A percentile compares a stretch with the other conserved stretches of the same genome.
phyloP scores from a whole-genome alignment of 2,329 filamentous ascomycete species.

The Aspergillus jensenii region DNA sequence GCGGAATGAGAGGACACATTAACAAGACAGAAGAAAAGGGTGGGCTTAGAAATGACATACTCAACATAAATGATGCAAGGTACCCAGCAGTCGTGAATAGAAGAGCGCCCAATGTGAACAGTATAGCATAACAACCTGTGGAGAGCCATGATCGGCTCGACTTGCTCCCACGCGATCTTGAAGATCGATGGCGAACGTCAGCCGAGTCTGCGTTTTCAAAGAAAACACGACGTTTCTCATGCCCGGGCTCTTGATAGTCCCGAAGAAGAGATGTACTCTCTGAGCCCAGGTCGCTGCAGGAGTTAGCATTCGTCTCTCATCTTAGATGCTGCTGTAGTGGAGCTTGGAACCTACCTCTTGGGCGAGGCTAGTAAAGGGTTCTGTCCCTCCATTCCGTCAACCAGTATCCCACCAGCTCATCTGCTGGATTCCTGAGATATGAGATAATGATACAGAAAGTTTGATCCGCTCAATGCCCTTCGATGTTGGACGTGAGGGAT shows the following conservation, averaged over 20 bases:
- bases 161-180: background rate
- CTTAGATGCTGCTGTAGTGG: background rate
- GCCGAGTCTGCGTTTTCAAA: background rate
- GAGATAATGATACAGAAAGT: background rate
- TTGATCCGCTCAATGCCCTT: background rate
- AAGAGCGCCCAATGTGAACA: conserved; percentile 2
- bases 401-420: background rate
- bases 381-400: conserved; percentile 8
- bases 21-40: background rate
- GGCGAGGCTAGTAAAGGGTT: conserved; percentile 8
- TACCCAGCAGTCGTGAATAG: conserved; percentile 7
- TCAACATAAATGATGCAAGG: background rate
- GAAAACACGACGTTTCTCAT: conserved; percentile 9
- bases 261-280: conserved; percentile 10
- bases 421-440: background rate
- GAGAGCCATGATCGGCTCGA: conserved; percentile 7
- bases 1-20: background rate
- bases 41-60: conserved; percentile 1
- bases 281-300: conserved; percentile 6
- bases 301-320: background rate
- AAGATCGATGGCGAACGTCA: background rate
- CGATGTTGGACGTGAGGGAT: background rate
- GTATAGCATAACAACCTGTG: conserved; percentile 3
- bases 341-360: conserved; percentile 10
- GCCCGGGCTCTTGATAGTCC: background rate